Evolutionary conservation across 2,329 filamentous ascomycete species (phyloP).

Genomic region (Davidsoniella virescens): DNA sequence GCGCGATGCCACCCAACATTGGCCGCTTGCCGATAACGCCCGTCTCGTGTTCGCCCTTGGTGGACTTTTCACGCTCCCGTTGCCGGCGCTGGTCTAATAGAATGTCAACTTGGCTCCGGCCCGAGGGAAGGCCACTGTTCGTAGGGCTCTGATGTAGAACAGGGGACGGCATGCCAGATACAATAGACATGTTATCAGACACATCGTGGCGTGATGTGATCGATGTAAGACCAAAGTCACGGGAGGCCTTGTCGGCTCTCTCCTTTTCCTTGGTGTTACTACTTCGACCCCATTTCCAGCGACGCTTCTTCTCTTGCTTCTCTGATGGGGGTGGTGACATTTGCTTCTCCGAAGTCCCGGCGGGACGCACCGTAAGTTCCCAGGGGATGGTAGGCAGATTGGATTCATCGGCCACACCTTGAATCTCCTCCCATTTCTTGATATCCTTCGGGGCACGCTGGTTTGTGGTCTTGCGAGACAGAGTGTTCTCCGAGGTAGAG

Average conservation of each 20-base stretch:
- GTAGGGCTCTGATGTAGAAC: not conserved
- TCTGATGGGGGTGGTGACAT: not conserved
- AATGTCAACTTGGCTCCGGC: conserved; percentile 6
- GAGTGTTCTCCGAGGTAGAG: not conserved
- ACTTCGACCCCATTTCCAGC: conserved; percentile 10
- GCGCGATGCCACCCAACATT: conserved; percentile 50
- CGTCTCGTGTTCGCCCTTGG: conserved; percentile 28
- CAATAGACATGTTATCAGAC: not conserved
- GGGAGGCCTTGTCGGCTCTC: not conserved
- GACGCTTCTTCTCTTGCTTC: conserved; percentile 6
- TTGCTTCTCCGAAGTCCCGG: not conserved
- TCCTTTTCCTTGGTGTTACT: not conserved
- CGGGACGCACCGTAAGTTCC: not conserved
- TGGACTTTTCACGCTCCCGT: conserved; percentile 13
- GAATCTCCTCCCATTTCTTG: conserved; percentile 8
- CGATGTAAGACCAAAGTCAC: conserved; percentile 6
- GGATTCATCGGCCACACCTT: conserved; percentile 5
- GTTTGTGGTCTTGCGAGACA: conserved; percentile 1
- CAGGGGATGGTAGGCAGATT: conserved; percentile 3
- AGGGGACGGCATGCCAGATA: not conserved
- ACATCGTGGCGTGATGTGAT: not conserved
- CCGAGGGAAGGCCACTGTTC: not conserved
- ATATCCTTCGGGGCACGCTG: conserved; percentile 1
- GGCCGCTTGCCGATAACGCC: conserved; percentile 45
- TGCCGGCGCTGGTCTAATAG: conserved; percentile 6